phyloP scores from a whole-genome alignment of 768 basidiomycete species.

The Amanita rimosa region DNA sequence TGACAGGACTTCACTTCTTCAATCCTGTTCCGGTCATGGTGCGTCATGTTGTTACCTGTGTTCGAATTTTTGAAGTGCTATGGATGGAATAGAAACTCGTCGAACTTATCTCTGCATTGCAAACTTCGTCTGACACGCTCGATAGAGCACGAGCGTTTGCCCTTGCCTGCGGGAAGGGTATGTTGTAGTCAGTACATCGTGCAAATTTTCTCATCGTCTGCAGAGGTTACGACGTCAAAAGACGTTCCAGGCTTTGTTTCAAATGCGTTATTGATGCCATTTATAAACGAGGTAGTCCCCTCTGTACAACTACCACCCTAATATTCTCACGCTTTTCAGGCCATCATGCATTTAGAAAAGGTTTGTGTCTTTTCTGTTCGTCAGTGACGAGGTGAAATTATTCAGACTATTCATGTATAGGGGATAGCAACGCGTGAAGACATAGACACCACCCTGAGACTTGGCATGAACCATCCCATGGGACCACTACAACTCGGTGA shows the following conservation, averaged over 20 bases:
- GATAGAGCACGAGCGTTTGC: constrained; percentile 75
- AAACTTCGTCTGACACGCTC: constrained; percentile 73
- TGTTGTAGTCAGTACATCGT: constrained; percentile 5
- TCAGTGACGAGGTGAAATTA: neutral
- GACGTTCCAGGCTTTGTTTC: constrained; percentile 96
- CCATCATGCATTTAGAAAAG: constrained; percentile 89
- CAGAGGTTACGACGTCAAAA: constrained; percentile 83
- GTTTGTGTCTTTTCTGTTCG: constrained; percentile 22
- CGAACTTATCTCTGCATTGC: constrained; percentile 89
- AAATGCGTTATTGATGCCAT: constrained; percentile 92
- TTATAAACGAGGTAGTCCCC: constrained; percentile 73
- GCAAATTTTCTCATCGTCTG: neutral
- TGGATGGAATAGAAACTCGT: constrained; percentile 60
- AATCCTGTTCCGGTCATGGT: constrained; percentile 98
- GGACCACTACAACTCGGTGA: constrained; percentile 84
- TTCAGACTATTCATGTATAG: constrained; percentile 20
- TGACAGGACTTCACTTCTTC: constrained; percentile 83
- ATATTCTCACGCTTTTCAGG: constrained; percentile 28
- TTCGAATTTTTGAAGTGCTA: neutral
- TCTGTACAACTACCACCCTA: neutral
- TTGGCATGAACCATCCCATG: constrained; percentile 95
- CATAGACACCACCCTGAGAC: constrained; percentile 87
- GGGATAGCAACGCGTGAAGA: constrained; percentile 90
- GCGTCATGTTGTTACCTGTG: constrained; percentile 11
- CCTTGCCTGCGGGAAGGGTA: constrained; percentile 82